phyloP scores from a whole-genome alignment of 768 basidiomycete genomes.

The Trametes cubensis region DNA sequence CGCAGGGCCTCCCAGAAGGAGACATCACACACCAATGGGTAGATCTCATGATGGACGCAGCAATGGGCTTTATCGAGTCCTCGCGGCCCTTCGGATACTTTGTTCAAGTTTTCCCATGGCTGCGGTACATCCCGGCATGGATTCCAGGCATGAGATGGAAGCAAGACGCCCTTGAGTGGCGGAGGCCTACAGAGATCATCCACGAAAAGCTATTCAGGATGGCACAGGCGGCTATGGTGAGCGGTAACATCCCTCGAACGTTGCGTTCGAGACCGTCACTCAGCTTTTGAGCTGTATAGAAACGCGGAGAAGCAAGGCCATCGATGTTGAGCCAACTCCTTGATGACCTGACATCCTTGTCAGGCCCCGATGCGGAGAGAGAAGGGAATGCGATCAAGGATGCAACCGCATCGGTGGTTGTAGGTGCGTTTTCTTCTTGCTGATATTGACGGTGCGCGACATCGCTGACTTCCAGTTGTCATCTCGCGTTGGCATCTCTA shows the following conservation, averaged over 20 bases:
- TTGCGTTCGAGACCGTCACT: too few relatives aligned
- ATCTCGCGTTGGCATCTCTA: not conserved
- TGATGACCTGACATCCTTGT: too few relatives aligned
- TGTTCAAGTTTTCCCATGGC: conserved; percentile 1
- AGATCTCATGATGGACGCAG: not conserved
- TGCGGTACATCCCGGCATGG: conserved; percentile 4
- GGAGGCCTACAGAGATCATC: not conserved
- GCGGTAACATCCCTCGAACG: too few relatives aligned
- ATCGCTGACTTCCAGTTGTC: too few relatives aligned
- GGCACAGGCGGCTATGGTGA: not conserved
- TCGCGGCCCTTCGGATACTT: not conserved
- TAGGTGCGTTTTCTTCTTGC: too few relatives aligned
- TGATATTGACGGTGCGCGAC: too few relatives aligned
- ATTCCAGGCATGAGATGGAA: not conserved
- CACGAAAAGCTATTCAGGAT: not conserved
- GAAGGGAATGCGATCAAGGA: too few relatives aligned
- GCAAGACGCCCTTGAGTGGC: not conserved
- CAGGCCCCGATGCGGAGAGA: too few relatives aligned
- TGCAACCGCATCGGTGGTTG: too few relatives aligned
- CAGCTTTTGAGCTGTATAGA: too few relatives aligned
- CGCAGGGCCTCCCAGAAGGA: not conserved
- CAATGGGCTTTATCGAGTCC: not conserved
- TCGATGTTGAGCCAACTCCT: too few relatives aligned
- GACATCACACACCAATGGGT: not conserved
- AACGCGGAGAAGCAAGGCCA: too few relatives aligned